These are phyloP conservation scores for Candida arabinofermentans DNA, from an alignment of 805 yeast genomes.

Conservation along the genomic window DNA sequence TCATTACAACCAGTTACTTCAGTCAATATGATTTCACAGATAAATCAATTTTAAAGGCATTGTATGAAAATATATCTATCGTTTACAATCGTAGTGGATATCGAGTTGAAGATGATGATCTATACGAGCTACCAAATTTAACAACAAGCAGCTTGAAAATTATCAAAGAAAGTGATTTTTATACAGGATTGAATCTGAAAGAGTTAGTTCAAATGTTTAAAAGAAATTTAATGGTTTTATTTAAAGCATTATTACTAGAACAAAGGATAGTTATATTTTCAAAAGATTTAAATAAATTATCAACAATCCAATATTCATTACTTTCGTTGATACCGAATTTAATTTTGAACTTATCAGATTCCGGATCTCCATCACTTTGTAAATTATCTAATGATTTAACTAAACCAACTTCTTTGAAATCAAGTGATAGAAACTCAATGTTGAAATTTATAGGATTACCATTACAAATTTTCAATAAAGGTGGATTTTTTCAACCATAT, in stretches of 20 bases:
- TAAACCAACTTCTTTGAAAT: conserved; percentile 63
- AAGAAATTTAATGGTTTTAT: conserved; percentile 54
- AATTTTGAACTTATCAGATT: conserved; percentile 64
- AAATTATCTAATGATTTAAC: conserved; percentile 47
- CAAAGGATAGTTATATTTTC: conserved; percentile 72
- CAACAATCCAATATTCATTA: conserved; percentile 78
- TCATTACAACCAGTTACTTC: conserved; percentile 83
- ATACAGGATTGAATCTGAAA: conserved; percentile 70
- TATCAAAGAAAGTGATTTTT: conserved; percentile 54
- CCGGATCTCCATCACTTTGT: conserved; percentile 70
- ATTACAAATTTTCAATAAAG: conserved; percentile 75
- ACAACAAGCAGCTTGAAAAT: conserved; percentile 20
- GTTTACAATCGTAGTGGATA: conserved; percentile 33
- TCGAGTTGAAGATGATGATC: conserved; percentile 28
- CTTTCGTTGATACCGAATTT: conserved; percentile 82
- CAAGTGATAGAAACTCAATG: conserved; percentile 76
- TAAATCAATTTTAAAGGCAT: conserved; percentile 57
- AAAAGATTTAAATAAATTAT: conserved; percentile 71
- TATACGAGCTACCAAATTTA: conserved; percentile 19
- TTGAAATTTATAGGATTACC: conserved; percentile 85
- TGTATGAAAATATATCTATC: conserved; percentile 61
- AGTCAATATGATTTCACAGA: conserved; percentile 76
- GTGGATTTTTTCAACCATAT: conserved; percentile 89
- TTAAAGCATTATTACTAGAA: conserved; percentile 78
- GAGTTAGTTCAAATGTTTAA: conserved; percentile 58